Evolutionary conservation across 202 grass and related monocot species (phyloP), one percentile per base, ranked within the genome.

Genomic region (Digitaria exilis): DNA sequence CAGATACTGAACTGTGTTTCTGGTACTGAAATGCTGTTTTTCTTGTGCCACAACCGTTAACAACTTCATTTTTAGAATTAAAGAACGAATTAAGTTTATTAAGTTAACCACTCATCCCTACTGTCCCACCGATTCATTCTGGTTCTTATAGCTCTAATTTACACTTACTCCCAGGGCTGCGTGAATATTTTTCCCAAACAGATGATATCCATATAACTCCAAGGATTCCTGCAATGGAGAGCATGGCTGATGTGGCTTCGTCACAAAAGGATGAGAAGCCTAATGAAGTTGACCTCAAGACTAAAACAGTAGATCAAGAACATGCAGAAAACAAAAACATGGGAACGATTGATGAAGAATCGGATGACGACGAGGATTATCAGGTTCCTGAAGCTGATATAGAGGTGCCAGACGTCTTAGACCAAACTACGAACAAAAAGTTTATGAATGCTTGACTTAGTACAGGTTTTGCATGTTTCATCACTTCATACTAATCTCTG

Each of bases 281-380:
- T 17, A 81, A 67, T 52, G 82, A 91, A 89, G 61, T 77, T 2
- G 83, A 85, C 61, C 42, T 51, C 66, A 91, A 88, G 41, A 56
- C 71, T 86, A 86, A 77, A 79, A 31, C 87, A 71, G 12, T 49
- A 29, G 73, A 83, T 44, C 44, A 21, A 68, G 85, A 79, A 28
- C 85, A 77, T 69, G n/a, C 6, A 28, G 89, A 85, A 56, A 89
- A 65, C 55, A 91, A 69, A 62, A 85, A 70, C 16, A 83, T 89
- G 72, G 54, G 78, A 14, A 88, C 92, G 0, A 87, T 99, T 29
- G 91, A 99, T 82, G 93, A 98, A 75, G 92, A 96, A 45, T 89
- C 93, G 2, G 96, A 99, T 35, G 93, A 98, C 41, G 96, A 99
- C 5, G 96, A 99, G 26, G 96, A 96, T 9, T 94, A 94, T 68